Conservation (phyloP, 768 basidiomycete species). For the Lactarius psammicola region DNA sequence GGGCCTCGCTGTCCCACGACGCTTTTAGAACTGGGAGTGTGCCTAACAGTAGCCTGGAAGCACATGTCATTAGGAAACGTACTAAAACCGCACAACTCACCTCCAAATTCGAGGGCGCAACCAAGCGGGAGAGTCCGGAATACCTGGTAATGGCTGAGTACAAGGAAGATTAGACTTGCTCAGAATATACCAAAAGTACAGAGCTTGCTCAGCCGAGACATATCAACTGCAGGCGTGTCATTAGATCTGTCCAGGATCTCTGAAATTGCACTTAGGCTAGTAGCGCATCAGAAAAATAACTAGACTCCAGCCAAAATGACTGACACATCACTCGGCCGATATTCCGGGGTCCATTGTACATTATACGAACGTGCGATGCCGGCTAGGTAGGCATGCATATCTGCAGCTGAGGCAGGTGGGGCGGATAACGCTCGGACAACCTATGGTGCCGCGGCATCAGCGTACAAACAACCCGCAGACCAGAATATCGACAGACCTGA, state of each 20-base stretch:
- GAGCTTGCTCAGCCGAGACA: constrained; percentile 52
- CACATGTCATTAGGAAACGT: constrained; percentile 16
- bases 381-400: constrained; percentile 55
- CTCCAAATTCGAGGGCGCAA: constrained; percentile 76
- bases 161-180: constrained; percentile 15
- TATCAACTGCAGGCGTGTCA: constrained; percentile 51
- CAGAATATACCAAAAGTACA: constrained; percentile 58
- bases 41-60: constrained; percentile 57
- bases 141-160: constrained; percentile 43
- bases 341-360: constrained; percentile 62
- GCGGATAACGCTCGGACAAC: constrained; percentile 52
- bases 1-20: constrained; percentile 55
- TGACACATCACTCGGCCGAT: constrained; percentile 60
- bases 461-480: neutral
- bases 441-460: constrained; percentile 33
- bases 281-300: constrained; percentile 18
- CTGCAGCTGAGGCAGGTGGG: constrained; percentile 53
- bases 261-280: constrained; percentile 55
- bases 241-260: constrained; percentile 55
- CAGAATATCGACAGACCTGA: constrained; percentile 37
- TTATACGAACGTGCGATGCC: constrained; percentile 52
- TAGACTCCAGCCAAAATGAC: constrained; percentile 28
- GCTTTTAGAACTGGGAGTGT: constrained; percentile 56
- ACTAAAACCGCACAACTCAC: constrained; percentile 40
- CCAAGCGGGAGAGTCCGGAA: constrained; percentile 74